Base-by-base conservation (phyloP, 1,284 basidiomycete species). In the Sparassis latifolia region DNA sequence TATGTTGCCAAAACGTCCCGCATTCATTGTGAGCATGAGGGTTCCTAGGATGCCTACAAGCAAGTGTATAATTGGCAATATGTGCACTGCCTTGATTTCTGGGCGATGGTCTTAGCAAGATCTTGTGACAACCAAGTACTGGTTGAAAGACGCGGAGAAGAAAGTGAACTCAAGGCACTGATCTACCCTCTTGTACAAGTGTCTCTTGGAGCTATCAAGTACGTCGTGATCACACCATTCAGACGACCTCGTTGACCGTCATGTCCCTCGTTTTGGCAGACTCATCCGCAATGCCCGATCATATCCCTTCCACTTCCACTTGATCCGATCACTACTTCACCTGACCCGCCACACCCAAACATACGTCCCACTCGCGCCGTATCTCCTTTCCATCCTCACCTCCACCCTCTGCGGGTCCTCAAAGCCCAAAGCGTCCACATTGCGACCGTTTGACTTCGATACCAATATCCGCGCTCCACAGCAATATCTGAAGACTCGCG, bases 41-140 rank as follows among this genome's bases (percentile, higher is more conserved):
- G 50, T 39, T 51, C 61, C 43, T 65, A 92, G 84, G 92, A 95
- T 60, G 84, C 89, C 4, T 94, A 89, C 72, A 87, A 86, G 66
- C 85, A 89, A 58, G 93, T 97, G 28, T 96, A 97, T 72, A 99
- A 98, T 70, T 99, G 97, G 97, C 96, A 98, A 68, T 99, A 89
- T 61, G 87, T 90, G 4, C 96, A 98, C 66, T 92, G 86, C 54
- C 75, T 99, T 58, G 97, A 99, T 73, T 98, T 99, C 63, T 99
- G 97, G 97, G 81, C 84, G 45, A 76, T 92, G 47, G 91, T 98
- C 2, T 77, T 97, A n/a, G 86, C 84, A 5, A 76, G 84, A 33
- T 86, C 91, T 10, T 93, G 88, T 58, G 82, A 85, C 62, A 71
- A 74, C 33, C 71, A 84, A 59, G 72, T 74, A 0, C 75, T 81